These are phyloP conservation scores for Phytophthora ramorum DNA, from an alignment of 352 stramenopile genomes.

Conservation along the genomic window DNA sequence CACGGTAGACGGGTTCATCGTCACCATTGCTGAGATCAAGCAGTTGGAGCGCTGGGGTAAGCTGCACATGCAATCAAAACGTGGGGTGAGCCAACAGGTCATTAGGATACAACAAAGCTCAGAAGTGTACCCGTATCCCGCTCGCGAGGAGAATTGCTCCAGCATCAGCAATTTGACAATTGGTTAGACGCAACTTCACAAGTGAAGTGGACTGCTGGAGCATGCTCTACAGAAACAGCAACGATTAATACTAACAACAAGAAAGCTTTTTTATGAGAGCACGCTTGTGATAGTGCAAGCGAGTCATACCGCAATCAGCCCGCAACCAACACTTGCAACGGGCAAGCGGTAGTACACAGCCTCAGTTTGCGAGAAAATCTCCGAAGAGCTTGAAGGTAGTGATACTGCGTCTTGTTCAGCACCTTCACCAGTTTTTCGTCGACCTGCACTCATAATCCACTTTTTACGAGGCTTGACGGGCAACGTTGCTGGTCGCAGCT, in stretches of 20 bases:
- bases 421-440: background rate
- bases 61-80: slow-evolving; percentile 3
- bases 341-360: slow-evolving; percentile 21
- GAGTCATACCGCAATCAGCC: slow-evolving; percentile 25
- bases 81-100: background rate
- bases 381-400: background rate
- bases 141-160: slow-evolving; percentile 54
- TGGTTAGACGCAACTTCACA: slow-evolving; percentile 41
- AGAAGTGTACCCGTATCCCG: slow-evolving; percentile 36
- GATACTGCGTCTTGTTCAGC: background rate
- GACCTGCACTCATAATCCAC: slow-evolving; percentile 11
- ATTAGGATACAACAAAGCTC: background rate
- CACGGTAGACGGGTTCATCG: slow-evolving; percentile 24
- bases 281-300: background rate
- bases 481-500: slow-evolving; percentile 5
- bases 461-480: slow-evolving; percentile 3
- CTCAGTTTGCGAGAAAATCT: background rate
- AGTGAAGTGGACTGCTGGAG: slow-evolving; percentile 18
- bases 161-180: slow-evolving; percentile 53
- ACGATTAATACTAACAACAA: background rate
- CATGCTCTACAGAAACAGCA: slow-evolving; percentile 21
- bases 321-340: slow-evolving; percentile 29
- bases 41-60: slow-evolving; percentile 19
- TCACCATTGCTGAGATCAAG: slow-evolving; percentile 55
- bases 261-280: background rate